These are phyloP conservation scores for Dipteronia dyeriana DNA, from an alignment of 345 rosid genomes.

Conservation along the genomic window DNA sequence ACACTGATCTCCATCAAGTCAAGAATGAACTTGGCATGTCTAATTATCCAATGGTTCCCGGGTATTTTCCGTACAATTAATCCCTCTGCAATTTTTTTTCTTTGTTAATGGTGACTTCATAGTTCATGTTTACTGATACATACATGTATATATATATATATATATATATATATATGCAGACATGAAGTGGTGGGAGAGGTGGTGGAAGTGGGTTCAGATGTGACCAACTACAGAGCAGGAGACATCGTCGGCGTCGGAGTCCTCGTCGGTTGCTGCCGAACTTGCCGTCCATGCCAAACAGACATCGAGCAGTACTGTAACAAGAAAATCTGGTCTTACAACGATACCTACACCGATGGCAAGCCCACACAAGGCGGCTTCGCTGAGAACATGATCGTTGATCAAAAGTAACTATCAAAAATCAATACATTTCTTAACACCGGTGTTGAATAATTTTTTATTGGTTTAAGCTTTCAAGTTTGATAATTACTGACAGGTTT, in stretches of 20 bases:
- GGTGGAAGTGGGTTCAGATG: conserved; percentile 62
- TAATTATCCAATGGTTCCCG: conserved; percentile 78
- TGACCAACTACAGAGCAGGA: conserved; percentile 47
- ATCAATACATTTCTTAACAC: not conserved
- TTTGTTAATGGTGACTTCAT: not conserved
- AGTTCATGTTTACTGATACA: not conserved
- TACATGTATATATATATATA: not conserved
- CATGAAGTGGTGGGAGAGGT: conserved; percentile 86
- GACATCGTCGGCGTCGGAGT: conserved; percentile 67
- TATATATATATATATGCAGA: conserved; percentile 30
- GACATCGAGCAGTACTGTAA: conserved; percentile 63
- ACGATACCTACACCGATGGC: conserved; percentile 53
- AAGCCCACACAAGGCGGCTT: conserved; percentile 60
- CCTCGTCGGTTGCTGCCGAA: conserved; percentile 56
- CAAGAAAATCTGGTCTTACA: conserved; percentile 59
- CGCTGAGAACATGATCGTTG: conserved; percentile 48
- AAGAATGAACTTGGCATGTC: conserved; percentile 65
- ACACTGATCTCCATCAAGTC: conserved; percentile 70
- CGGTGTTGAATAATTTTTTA: no score
- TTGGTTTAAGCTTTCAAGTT: no score
- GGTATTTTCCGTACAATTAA: conserved; percentile 35
- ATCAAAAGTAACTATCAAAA: conserved; percentile 50
- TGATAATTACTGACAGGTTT: no score
- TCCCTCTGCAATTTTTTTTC: no score
- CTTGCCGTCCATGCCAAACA: conserved; percentile 47